These are phyloP conservation scores for Kodamaea kakaduensis DNA, from an alignment of 805 yeast genomes.

Conservation along the genomic window DNA sequence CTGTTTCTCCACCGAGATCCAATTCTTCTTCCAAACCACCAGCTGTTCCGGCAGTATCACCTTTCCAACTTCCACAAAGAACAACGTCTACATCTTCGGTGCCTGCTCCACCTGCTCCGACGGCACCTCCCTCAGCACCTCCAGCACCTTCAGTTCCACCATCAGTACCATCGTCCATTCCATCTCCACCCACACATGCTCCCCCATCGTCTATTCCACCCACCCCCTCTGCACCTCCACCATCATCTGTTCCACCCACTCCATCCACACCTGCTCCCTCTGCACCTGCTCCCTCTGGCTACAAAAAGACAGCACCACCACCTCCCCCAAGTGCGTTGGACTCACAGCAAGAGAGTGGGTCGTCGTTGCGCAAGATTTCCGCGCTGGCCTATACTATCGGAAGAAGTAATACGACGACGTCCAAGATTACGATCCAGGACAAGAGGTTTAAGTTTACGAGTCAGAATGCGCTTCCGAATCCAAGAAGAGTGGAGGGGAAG, in stretches of 20 bases:
- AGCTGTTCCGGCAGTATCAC: constrained; percentile 18
- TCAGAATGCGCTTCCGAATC: constrained; percentile 71
- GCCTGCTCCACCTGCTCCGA: constrained; percentile 12
- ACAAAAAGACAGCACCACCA: constrained; percentile 31
- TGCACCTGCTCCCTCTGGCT: constrained; percentile 9
- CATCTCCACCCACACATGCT: constrained; percentile 9
- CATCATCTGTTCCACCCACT: constrained; percentile 15
- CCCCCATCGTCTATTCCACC: constrained; percentile 11
- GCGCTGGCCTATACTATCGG: constrained; percentile 63
- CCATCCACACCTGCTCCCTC: constrained; percentile 9
- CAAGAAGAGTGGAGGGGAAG: constrained; percentile 61
- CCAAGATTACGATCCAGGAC: constrained; percentile 58
- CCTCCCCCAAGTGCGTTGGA: constrained; percentile 33
- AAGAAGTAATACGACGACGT: constrained; percentile 15
- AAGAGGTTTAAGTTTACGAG: constrained; percentile 65
- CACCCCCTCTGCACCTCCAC: constrained; percentile 4
- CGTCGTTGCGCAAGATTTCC: constrained; percentile 55
- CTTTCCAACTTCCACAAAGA: constrained; percentile 16
- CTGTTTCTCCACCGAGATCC: no score
- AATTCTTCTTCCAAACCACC: constrained; percentile 21
- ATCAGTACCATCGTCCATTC: constrained; percentile 17
- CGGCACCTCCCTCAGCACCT: constrained; percentile 16
- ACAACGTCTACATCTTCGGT: constrained; percentile 7
- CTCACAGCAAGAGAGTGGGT: constrained; percentile 44
- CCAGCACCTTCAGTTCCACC: constrained; percentile 16